phyloP scores from a whole-genome alignment of 371 early-diverging fungal species.

The Actinomucor elegans region DNA sequence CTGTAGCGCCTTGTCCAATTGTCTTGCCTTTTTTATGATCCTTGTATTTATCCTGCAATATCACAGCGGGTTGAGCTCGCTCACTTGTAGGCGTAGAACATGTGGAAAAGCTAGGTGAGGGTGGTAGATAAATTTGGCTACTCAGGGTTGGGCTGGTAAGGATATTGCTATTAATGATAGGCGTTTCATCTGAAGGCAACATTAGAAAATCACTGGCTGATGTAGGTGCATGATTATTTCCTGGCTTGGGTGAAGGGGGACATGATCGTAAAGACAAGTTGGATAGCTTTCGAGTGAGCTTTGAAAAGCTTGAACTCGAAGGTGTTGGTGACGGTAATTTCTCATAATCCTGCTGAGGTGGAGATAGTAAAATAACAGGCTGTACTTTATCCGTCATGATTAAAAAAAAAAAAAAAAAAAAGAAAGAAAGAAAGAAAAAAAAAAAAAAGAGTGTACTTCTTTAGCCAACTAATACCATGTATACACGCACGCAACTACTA shows the following conservation, averaged over 20 bases:
- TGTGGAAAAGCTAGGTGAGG: conserved; percentile 18
- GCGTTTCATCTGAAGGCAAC: not conserved
- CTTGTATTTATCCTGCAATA: conserved; percentile 28
- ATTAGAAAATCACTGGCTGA: not conserved
- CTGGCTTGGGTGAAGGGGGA: conserved; percentile 5
- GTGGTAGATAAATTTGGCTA: conserved; percentile 4
- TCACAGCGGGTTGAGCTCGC: conserved; percentile 10
- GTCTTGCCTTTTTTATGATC: conserved; percentile 18
- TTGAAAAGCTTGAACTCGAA: not conserved
- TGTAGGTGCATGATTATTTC: not conserved
- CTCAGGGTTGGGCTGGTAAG: not conserved
- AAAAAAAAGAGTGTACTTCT: too few species aligned
- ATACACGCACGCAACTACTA: not conserved
- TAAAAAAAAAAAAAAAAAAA: not conserved
- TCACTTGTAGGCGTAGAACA: conserved; percentile 15
- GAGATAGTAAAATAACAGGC: conserved; percentile 23
- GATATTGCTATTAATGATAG: not conserved
- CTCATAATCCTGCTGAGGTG: conserved; percentile 2
- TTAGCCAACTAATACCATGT: too few species aligned
- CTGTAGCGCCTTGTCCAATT: conserved; percentile 36
- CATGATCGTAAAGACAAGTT: conserved; percentile 17
- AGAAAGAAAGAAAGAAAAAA: not conserved
- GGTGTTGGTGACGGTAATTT: conserved; percentile 3
- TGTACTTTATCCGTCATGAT: not conserved
- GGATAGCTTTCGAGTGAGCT: conserved; percentile 15